Evolutionary conservation across 1,139 yeast species (phyloP), one percentile per base, ranked within the genome.

Genomic region (Yamadazyma atlantica): DNA sequence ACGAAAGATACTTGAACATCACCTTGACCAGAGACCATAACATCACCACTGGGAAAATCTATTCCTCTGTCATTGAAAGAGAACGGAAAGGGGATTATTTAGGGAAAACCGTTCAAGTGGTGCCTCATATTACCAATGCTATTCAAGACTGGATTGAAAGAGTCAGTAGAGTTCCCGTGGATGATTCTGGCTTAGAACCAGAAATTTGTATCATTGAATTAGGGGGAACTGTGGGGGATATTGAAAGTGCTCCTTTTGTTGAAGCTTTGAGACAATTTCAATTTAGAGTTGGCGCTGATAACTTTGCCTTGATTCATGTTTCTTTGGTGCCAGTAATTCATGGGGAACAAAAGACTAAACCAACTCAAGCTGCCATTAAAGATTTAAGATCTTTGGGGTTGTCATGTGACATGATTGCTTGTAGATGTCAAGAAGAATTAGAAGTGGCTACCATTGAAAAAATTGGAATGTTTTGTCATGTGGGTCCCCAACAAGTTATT

Each of bases 211-310:
- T 92, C 57, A 81, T 92, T 52, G 99, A 92, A 71, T 78, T 92
- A 47, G 99, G 99, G 60, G 99, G 99, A 61, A 92, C 99, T 28
- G 98, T 94, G 44, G 99, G 99, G 60, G 99, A 92, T 62, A 92
- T 92, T 58, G 99, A 92, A 71, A 82, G 95, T 60, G 98, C 98
- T 37, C 98, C 99, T 23, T 92, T 92, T 53, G 97, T 92, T 40
- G 99, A 92, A 70, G 98, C 99, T 23, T 78, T 92, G 50, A 87
- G 99, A 73, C 99, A 92, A 69, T 92, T 92, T 69, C 98, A 92
- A 72, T 92, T 92, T 70, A 81, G 96, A 60, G 97, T 90, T 47
- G 98, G 98, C 16, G 69, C 74, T 45, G 96, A 87, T 45, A 92
- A 87, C 69, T 92, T 94, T 67, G 96, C 97, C 13, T 75, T 94